These are phyloP conservation scores for Zygnema cylindricum DNA, from an alignment of 139 green algal genomes.

Conservation along the genomic window DNA sequence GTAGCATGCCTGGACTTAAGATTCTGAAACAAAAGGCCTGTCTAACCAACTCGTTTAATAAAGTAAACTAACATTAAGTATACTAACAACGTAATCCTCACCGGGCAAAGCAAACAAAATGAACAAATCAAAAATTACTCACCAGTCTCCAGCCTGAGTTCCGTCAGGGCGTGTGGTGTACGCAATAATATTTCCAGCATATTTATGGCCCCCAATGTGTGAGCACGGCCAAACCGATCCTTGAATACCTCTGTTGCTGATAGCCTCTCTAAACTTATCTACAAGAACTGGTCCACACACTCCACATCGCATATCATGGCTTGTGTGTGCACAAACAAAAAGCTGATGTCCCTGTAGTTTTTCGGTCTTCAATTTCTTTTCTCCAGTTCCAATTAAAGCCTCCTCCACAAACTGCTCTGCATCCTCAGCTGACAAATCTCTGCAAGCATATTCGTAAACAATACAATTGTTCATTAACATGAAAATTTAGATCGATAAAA, in stretches of 20 bases:
- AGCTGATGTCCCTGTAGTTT: neutral
- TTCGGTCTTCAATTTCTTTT: neutral
- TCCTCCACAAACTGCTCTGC: slow-evolving; percentile 11
- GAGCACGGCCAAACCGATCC: slow-evolving; percentile 20
- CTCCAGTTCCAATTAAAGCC: neutral
- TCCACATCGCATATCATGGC: slow-evolving; percentile 25
- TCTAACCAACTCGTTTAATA: too few relatives aligned
- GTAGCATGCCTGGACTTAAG: too few relatives aligned
- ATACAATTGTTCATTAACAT: too few relatives aligned
- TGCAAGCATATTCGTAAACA: too few relatives aligned
- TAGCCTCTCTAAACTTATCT: neutral
- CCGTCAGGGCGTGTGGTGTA: slow-evolving; percentile 19
- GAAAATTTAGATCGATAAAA: too few relatives aligned
- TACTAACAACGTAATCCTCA: too few relatives aligned
- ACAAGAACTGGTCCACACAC: slow-evolving; percentile 21
- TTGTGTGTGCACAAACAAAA: slow-evolving; percentile 19
- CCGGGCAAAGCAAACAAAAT: too few relatives aligned
- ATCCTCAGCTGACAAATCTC: neutral
- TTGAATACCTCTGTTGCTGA: neutral
- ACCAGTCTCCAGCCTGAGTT: slow-evolving; percentile 26
- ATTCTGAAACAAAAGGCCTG: too few relatives aligned
- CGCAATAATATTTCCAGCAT: slow-evolving; percentile 23
- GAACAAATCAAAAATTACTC: neutral
- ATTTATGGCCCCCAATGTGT: slow-evolving; percentile 20
- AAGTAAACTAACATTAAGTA: too few relatives aligned